Base-by-base conservation (phyloP, 495 filamentous ascomycete genomes). In the Penicillium silybi region DNA sequence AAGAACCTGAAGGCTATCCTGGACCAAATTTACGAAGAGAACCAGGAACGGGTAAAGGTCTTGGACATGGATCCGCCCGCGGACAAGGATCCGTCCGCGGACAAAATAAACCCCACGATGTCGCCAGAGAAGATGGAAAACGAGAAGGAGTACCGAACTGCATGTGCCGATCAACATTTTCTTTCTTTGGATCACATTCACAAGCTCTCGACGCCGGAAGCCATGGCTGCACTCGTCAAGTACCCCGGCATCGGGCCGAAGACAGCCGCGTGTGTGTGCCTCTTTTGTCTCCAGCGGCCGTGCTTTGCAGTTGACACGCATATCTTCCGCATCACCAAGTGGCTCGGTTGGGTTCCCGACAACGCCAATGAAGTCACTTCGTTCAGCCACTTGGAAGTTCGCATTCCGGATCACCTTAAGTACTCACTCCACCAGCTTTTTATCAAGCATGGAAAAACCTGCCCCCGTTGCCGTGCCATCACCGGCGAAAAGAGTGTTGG, bases 221-320 rank as follows among this genome's bases (percentile, higher is more conserved):
- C 84, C 0, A 86, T 96, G 80, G 70, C 71, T 8, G 82, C 85
- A 48, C 76, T 97, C 32, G 80, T 83, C 44, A 85, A 80, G 47
- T 93, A 85, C 41, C 86, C 87, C 3, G 93, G 92, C 3, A 88
- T 97, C 52, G 93, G 92, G 0, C 84, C 89, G 46, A 98, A 98
- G 71, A 96, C 92, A 0, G 87, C 92, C 3, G 85, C 89, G 7
- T 98, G 93, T 56, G 87, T 92, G 13, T 68, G 87, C 11, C 75
- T 92, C 2, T 95, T 95, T 65, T 91, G 88, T 65, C 78, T 95
- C 20, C 81, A 81, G 55, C 79, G 81, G 11, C 86, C 88, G 0
- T 86, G 84, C 63, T 92, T 92, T 59, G 89, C 90, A 0, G 89
- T 95, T 1, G 89, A 93, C 58, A 95, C 89, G 0, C 89, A 92